Evolutionary conservation across 352 stramenopile species (phyloP).

Genomic region (Phytophthora boehmeriae): DNA sequence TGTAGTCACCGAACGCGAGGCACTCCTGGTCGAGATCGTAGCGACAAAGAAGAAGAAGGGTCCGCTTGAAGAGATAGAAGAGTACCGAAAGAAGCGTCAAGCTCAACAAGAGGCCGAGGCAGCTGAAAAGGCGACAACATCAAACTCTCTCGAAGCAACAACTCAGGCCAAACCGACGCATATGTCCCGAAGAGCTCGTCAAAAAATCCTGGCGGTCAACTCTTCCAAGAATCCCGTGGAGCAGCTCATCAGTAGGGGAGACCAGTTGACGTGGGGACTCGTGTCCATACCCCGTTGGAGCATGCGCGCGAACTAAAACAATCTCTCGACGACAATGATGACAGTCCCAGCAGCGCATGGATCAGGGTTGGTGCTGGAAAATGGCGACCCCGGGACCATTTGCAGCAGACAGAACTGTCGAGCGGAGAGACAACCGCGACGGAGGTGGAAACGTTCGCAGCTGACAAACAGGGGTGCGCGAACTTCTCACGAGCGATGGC

Average conservation of each 20-base stretch:
- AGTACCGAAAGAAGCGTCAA: constrained; percentile 29
- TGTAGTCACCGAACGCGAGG: constrained; percentile 44
- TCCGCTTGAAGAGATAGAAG: constrained; percentile 40
- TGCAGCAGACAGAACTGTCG: constrained; percentile 3
- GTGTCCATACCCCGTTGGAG: constrained; percentile 9
- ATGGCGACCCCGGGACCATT: constrained; percentile 24
- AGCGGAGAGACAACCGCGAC: constrained; percentile 7
- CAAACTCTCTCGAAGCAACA: not conserved
- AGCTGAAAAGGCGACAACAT: constrained; percentile 2
- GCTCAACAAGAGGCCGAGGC: not conserved
- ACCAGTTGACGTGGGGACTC: constrained; percentile 6
- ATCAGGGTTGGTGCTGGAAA: constrained; percentile 26
- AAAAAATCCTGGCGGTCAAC: constrained; percentile 10
- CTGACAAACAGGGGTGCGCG: constrained; percentile 11
- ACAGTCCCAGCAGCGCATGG: constrained; percentile 18
- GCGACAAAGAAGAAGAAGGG: constrained; percentile 45
- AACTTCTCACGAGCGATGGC: constrained; percentile 40
- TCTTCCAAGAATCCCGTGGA: not conserved
- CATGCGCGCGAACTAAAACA: not conserved
- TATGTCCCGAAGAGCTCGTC: not conserved
- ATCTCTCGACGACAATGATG: constrained; percentile 4
- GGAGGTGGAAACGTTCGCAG: constrained; percentile 22
- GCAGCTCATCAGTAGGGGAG: not conserved
- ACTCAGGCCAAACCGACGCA: constrained; percentile 4
- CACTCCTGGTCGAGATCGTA: constrained; percentile 35